These are phyloP conservation scores for Russula earlei DNA, from an alignment of 768 basidiomycete genomes.

Conservation along the genomic window DNA sequence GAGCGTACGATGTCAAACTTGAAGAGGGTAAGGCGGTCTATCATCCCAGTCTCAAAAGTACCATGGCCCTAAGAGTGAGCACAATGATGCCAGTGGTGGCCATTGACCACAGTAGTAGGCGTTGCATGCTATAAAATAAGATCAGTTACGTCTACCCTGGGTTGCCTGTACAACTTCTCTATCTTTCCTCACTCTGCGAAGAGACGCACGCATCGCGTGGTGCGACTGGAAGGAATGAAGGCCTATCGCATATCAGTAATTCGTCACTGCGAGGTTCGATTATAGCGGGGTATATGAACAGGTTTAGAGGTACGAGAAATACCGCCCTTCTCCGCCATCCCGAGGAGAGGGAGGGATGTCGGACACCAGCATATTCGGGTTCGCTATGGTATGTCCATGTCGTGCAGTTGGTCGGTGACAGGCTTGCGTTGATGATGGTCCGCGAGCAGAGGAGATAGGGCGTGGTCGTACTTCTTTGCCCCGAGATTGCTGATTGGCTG, in stretches of 20 bases:
- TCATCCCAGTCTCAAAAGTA: neutral
- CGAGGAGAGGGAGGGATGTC: neutral
- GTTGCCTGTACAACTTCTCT: neutral
- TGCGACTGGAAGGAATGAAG: neutral
- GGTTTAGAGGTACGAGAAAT: neutral
- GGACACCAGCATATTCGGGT: neutral
- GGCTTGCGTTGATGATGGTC: neutral
- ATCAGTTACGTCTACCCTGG: neutral
- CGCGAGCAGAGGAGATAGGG: neutral
- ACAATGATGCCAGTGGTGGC: neutral
- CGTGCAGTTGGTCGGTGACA: neutral
- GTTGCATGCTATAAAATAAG: neutral
- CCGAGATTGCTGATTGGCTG: too few species aligned
- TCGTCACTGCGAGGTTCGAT: neutral
- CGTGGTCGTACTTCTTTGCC: too few species aligned
- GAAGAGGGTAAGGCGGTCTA: neutral
- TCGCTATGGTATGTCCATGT: neutral
- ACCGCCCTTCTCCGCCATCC: neutral
- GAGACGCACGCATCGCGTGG: neutral
- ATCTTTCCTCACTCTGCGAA: neutral
- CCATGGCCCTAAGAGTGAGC: constrained; percentile 1
- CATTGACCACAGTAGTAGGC: neutral
- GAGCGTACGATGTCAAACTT: neutral
- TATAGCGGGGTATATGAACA: neutral
- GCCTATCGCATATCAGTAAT: neutral